These are phyloP conservation scores for Haplographium delicatum DNA, from an alignment of 495 filamentous ascomycete species.

Conservation along the genomic window DNA sequence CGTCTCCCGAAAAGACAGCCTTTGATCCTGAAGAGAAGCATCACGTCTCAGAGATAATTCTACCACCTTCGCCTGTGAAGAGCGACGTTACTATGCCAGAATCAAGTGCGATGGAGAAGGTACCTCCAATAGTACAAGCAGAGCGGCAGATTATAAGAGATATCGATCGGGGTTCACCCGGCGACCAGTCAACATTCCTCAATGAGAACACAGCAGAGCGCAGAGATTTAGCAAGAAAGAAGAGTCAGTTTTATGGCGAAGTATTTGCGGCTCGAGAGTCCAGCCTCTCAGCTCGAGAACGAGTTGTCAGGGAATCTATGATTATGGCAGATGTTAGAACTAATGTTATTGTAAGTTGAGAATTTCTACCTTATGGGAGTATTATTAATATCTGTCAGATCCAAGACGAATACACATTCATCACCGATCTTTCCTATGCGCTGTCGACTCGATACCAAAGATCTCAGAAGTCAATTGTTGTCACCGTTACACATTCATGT, in stretches of 20 bases:
- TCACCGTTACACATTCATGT: conserved; percentile 65
- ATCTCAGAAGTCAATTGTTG: conserved; percentile 63
- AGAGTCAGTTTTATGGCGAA: conserved; percentile 54
- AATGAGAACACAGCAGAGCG: conserved; percentile 24
- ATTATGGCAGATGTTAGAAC: conserved; percentile 77
- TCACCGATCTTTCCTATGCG: conserved; percentile 61
- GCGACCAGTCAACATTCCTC: conserved; percentile 21
- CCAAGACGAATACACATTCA: conserved; percentile 61
- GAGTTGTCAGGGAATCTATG: conserved; percentile 58
- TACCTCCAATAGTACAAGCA: conserved; percentile 1
- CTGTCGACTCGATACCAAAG: conserved; percentile 70
- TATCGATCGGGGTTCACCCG: conserved; percentile 25
- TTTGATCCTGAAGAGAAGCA: conserved; percentile 3
- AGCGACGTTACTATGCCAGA: conserved; percentile 13
- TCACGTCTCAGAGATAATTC: background rate
- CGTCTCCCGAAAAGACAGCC: background rate
- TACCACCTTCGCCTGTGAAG: conserved; percentile 22
- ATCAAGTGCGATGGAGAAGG: background rate
- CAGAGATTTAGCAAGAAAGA: conserved; percentile 30
- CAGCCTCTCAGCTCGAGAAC: conserved; percentile 47
- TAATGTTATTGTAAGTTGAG: conserved; percentile 66
- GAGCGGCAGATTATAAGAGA: conserved; percentile 17
- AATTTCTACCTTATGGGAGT: background rate
- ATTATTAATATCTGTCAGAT: conserved; percentile 39
- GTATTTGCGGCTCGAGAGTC: conserved; percentile 51